Evolutionary conservation across 108 stramenopile species (phyloP), one percentile per base, ranked within the genome.

Genomic region (Ochromonas danica): DNA sequence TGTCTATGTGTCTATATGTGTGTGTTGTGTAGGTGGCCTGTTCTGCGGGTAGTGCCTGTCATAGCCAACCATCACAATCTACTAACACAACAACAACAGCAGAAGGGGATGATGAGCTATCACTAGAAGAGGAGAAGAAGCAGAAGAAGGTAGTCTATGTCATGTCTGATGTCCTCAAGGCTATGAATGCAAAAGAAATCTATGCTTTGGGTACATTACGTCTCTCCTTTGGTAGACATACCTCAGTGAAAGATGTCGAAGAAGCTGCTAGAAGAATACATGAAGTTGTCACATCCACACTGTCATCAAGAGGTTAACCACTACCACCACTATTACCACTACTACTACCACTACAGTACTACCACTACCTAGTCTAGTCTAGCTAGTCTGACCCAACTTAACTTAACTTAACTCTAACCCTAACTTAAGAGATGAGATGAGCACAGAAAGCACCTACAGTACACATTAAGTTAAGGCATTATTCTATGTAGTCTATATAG

Each of bases 31-130:
- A 62, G 2, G 93, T 98, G 0, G 95, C 95, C 0, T 92, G 91
- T 36, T 90, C 91, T 60, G 96, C 95, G 0, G 95, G 94, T 2
- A 91, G 95, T 27, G 92, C 95, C 2, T 97, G 96, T 84, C 94
- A 96, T 43, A 74, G 84, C 0, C 78, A 79, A 41, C 67, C 36
- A 38, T 70, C 67, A 17, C 74, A 81, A 63, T 78, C 78, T 3
- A 70, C 85, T 17, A 33, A 28, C 10, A 36, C 3, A 67, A 67
- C 31, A 36, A 35, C 25, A 28, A 31, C 35, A 28, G 25, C 14
- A 6, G 35, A 67, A 14, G 63, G 63, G 63, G 31, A 33, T 67
- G 10, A 22, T 67, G 14, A 36, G 33, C 22, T 57, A 57, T 57
- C 51, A 22, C 22, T 57, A 57, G 51, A 57, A 57, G 51, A 57